Base-by-base conservation (phyloP, 2,329 filamentous ascomycete species). In the Hypomyces rosellus region DNA sequence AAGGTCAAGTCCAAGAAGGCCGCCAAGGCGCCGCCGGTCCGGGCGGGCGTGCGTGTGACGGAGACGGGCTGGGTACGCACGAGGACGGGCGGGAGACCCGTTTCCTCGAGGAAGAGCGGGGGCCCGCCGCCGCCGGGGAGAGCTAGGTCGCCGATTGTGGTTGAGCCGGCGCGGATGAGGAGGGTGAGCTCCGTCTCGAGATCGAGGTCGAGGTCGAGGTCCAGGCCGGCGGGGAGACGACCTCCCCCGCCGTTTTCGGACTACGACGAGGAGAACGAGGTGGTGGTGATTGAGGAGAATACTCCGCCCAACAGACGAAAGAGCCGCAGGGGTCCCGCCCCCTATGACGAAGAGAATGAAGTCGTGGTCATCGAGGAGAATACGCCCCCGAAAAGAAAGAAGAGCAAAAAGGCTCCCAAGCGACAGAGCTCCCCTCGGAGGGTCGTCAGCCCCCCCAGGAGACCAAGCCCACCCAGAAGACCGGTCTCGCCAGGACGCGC, bases 191-290 rank as follows among this genome's bases (percentile, higher is more conserved):
- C 25, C 25, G 25, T 30, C 6, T 30, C 25, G 9, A 30, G 25
- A 8, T 30, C 25, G 25, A 30, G 25, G 9, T 30, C 25, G 25
- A 30, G 25, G 25, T 30, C 25, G 25, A 30, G 25, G 8, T 30
- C 25, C 6, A 30, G 25, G 9, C 25, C 3, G 25, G 25, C 25
- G 45, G 34, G 16, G 25, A 30, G 16, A 46, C 40, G 25, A 30
- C 25, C 25, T 25, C 25, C 25, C 25, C 4, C 25, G 9, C 25
- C 25, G 6, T 30, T 30, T 56, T 55, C 61, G 33, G 64, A 66
- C 11, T 61, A 64, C 40, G 57, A 65, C 44, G 51, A 62, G 46
- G 63, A 68, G 5, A 67, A 70, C 41, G 72, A 75, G 63, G 64
- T 68, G 13, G 60, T 68, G 1, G 66, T 69, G 14, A 61, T 66